These are phyloP conservation scores for Fraxinus sp. DNA, from an alignment of 305 asterid species.

Conservation along the genomic window DNA sequence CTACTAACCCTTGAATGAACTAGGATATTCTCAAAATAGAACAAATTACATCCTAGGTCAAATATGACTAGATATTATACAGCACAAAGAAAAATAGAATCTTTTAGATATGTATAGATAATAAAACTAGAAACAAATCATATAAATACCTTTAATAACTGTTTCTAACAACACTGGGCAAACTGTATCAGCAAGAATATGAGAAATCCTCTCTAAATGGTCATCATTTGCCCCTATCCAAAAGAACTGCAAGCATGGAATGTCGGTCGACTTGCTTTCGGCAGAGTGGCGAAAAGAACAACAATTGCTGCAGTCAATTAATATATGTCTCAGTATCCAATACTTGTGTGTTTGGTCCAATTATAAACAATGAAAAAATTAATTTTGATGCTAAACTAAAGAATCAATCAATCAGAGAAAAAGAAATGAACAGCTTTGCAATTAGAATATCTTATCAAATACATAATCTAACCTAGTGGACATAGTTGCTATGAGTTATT, in stretches of 20 bases:
- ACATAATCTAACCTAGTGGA: background rate
- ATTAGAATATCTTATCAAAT: slow-evolving; percentile 2
- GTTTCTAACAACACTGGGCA: slow-evolving; percentile 82
- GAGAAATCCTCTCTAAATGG: slow-evolving; percentile 55
- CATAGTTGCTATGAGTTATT: slow-evolving; percentile 20
- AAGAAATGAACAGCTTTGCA: background rate
- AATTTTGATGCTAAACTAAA: background rate
- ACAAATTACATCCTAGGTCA: background rate
- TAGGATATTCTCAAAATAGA: background rate
- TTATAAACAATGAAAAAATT: slow-evolving; percentile 10
- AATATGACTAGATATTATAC: background rate
- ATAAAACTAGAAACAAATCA: slow-evolving; percentile 20
- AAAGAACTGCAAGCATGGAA: slow-evolving; percentile 77
- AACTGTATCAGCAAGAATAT: slow-evolving; percentile 63
- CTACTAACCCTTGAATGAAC: slow-evolving; percentile 6
- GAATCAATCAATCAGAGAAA: background rate
- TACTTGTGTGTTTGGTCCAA: slow-evolving; percentile 6
- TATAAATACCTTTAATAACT: slow-evolving; percentile 70
- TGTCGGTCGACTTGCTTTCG: slow-evolving; percentile 40
- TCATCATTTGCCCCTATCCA: slow-evolving; percentile 53
- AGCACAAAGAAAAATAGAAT: background rate
- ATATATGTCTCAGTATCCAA: slow-evolving; percentile 16
- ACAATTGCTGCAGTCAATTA: slow-evolving; percentile 57
- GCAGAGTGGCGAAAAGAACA: slow-evolving; percentile 63
- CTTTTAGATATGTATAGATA: background rate